phyloP scores from a whole-genome alignment of 1,139 yeast genomes.

The Saccharomyces pastorianus region DNA sequence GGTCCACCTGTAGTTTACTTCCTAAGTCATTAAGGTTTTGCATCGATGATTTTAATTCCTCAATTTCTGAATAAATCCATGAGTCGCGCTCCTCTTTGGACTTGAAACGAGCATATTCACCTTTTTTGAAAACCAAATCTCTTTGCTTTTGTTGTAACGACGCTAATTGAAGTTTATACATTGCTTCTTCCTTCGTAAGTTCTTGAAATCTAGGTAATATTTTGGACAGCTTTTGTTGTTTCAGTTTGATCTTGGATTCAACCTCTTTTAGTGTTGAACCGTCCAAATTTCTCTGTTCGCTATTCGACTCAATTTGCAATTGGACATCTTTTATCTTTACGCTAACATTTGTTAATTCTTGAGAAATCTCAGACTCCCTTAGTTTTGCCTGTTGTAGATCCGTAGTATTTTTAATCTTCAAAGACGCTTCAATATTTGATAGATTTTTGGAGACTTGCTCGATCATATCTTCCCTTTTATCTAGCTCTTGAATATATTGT shows the following conservation, averaged over 20 bases:
- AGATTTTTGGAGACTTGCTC: constrained; percentile 33
- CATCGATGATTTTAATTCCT: constrained; percentile 31
- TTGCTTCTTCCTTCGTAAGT: constrained; percentile 38
- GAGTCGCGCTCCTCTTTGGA: constrained; percentile 52
- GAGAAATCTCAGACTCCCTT: constrained; percentile 37
- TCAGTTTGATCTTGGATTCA: constrained; percentile 35
- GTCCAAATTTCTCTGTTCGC: constrained; percentile 24
- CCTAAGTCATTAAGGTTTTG: constrained; percentile 16
- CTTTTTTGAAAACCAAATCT: constrained; percentile 64
- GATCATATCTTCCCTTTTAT: constrained; percentile 43
- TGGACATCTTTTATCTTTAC: constrained; percentile 30
- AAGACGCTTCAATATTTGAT: constrained; percentile 25
- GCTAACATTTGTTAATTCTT: constrained; percentile 32
- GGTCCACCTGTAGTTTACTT: constrained; percentile 1
- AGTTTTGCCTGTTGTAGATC: constrained; percentile 43
- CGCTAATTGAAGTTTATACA: constrained; percentile 37
- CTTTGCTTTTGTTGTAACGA: constrained; percentile 51
- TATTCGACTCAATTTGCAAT: constrained; percentile 25
- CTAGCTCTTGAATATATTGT: constrained; percentile 36
- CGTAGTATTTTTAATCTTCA: constrained; percentile 44
- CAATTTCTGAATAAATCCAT: constrained; percentile 55
- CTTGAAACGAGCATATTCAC: constrained; percentile 55
- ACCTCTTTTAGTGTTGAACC: constrained; percentile 25
- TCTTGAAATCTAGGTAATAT: constrained; percentile 40
- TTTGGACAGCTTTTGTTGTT: constrained; percentile 37